These are phyloP conservation scores for Tritrichomonas musculus DNA, from an alignment of 208 protist species.

Conservation along the genomic window DNA sequence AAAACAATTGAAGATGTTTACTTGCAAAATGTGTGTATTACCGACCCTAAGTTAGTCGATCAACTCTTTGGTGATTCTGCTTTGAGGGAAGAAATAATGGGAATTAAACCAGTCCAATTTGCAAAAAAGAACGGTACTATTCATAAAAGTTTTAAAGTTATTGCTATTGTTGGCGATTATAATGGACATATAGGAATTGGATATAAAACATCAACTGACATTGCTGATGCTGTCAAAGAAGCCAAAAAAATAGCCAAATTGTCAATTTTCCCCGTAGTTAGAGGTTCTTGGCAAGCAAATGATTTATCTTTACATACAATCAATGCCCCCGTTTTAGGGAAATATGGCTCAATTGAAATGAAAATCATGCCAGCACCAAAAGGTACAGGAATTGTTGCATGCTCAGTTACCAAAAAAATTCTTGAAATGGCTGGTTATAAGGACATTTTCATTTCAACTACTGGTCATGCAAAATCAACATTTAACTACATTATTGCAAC, in stretches of 20 bases:
- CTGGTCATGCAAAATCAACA: conserved; percentile 88
- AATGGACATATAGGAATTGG: conserved; percentile 96
- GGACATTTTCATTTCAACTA: conserved; percentile 93
- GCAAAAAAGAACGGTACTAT: conserved; percentile 96
- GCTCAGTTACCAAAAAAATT: conserved; percentile 90
- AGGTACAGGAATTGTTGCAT: conserved; percentile 96
- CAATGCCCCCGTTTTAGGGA: conserved; percentile 91
- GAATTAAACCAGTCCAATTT: conserved; percentile 98
- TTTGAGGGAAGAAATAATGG: conserved; percentile 92
- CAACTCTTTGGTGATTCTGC: conserved; percentile 70
- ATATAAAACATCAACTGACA: conserved; percentile 96
- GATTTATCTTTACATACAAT: conserved; percentile 97
- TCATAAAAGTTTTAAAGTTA: conserved; percentile 98
- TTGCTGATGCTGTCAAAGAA: conserved; percentile 93
- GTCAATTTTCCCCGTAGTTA: conserved; percentile 88
- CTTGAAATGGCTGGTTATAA: conserved; percentile 91
- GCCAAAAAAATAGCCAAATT: conserved; percentile 96
- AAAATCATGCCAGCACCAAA: conserved; percentile 94
- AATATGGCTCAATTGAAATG: conserved; percentile 93
- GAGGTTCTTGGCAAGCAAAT: conserved; percentile 98
- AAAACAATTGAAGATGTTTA: conserved; percentile 95
- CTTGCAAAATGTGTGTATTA: conserved; percentile 96
- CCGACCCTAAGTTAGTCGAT: conserved; percentile 98
- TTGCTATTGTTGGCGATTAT: conserved; percentile 93
- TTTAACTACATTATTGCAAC: conserved; percentile 99